These are phyloP conservation scores for Apiotrichum akiyoshidainum DNA, from an alignment of 1,284 basidiomycete species.

Conservation along the genomic window DNA sequence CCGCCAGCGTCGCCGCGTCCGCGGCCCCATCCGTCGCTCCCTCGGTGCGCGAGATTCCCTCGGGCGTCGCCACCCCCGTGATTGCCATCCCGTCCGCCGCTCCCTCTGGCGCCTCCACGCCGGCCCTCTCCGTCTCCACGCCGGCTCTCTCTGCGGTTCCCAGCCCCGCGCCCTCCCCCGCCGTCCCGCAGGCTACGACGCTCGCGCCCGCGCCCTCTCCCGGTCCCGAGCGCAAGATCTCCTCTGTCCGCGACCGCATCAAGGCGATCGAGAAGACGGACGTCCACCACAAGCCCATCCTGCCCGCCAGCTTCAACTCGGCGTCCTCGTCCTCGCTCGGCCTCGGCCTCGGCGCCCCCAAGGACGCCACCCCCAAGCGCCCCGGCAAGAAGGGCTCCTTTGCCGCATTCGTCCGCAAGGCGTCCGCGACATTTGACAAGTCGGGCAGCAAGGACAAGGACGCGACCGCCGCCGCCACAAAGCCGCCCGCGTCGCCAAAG, in stretches of 20 bases:
- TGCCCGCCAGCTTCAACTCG: background rate
- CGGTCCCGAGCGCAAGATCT: background rate
- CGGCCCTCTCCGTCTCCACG: background rate
- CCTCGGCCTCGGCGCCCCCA: background rate
- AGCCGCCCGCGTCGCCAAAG: background rate
- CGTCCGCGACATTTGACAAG: background rate
- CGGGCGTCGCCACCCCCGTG: background rate
- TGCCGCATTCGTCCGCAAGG: constrained; percentile 6
- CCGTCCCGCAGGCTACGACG: too few relatives aligned
- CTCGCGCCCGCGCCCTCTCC: background rate
- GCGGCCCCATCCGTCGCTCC: too few relatives aligned
- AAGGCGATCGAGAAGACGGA: constrained; percentile 6
- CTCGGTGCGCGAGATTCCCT: background rate
- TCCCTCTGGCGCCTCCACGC: background rate
- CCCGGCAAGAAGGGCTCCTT: constrained; percentile 1
- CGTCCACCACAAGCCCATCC: background rate
- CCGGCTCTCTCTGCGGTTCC: background rate
- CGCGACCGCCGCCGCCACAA: background rate
- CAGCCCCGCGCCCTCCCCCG: background rate
- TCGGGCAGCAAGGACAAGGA: background rate
- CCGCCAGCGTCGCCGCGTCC: too few relatives aligned
- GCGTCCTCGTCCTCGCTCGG: background rate
- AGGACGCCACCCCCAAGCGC: background rate
- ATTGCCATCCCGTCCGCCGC: background rate
- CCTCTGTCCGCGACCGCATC: constrained; percentile 1